phyloP scores from a whole-genome alignment of 768 basidiomycete genomes.

The Lentinula raphanica region DNA sequence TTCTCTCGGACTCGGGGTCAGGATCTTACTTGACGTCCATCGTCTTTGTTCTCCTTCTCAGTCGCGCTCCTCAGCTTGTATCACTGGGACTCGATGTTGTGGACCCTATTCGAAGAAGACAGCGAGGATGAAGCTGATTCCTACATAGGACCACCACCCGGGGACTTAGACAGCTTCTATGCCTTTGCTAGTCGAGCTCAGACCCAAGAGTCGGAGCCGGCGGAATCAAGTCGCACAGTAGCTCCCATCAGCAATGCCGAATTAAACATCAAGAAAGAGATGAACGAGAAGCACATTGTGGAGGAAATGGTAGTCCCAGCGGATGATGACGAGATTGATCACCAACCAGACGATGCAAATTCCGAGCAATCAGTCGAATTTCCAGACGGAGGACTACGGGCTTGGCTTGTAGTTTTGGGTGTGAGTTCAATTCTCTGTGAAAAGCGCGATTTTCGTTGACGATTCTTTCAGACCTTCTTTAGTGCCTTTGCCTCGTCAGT shows the following conservation, averaged over 20 bases:
- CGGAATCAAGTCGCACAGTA: background rate
- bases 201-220: background rate
- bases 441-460: background rate
- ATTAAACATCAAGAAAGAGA: background rate
- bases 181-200: background rate
- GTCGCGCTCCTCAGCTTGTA: too few relatives aligned
- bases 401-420: conserved; percentile 35
- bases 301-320: background rate
- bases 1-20: too few relatives aligned
- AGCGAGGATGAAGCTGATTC: background rate
- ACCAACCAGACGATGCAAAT: background rate
- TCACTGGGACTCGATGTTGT: too few relatives aligned
- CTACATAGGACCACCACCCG: background rate
- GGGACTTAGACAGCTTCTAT: background rate
- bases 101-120: background rate
- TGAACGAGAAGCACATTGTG: background rate
- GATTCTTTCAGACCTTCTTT: background rate
- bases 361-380: conserved; percentile 9
- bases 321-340: background rate
- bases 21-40: background rate
- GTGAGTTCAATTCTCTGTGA: conserved; percentile 14
- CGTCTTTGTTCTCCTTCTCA: background rate
- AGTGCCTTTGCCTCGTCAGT: conserved; percentile 4
- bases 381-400: conserved; percentile 36
- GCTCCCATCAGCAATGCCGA: background rate